phyloP scores from a whole-genome alignment of 176 grass and related monocot species.

The Triticum timopheevii region DNA sequence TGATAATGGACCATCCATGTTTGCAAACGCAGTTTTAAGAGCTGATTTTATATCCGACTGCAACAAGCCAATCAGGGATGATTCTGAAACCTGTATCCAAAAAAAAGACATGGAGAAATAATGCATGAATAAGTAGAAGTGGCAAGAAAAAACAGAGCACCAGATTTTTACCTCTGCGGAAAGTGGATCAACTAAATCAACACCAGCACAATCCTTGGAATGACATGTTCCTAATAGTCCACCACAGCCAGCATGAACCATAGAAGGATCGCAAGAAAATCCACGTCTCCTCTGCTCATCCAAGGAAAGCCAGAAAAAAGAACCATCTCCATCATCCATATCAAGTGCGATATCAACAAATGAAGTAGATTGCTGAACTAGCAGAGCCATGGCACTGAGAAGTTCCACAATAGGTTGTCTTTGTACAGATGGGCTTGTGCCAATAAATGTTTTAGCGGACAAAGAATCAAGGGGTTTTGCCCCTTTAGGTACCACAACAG shows the following conservation, averaged over 20 bases:
- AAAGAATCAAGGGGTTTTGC: slow-evolving; percentile 59
- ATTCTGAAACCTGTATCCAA: slow-evolving; percentile 70
- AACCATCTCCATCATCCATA: slow-evolving; percentile 79
- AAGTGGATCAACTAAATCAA: slow-evolving; percentile 96
- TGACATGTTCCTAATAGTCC: slow-evolving; percentile 84
- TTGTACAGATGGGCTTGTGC: slow-evolving; percentile 45
- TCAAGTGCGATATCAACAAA: slow-evolving; percentile 95
- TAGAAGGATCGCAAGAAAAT: slow-evolving; percentile 84
- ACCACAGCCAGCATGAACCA: slow-evolving; percentile 96
- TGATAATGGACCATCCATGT: slow-evolving; percentile 86
- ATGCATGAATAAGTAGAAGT: slow-evolving; percentile 16
- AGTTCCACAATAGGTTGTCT: slow-evolving; percentile 86
- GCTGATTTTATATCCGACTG: slow-evolving; percentile 89
- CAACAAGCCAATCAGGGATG: slow-evolving; percentile 81
- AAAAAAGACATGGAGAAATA: slow-evolving; percentile 32
- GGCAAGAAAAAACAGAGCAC: slow-evolving; percentile 11
- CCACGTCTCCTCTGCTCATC: slow-evolving; percentile 85
- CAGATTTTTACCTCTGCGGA: slow-evolving; percentile 73
- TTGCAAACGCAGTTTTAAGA: slow-evolving; percentile 87
- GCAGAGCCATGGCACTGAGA: slow-evolving; percentile 75
- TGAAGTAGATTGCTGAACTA: slow-evolving; percentile 92
- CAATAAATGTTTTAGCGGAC: slow-evolving; percentile 45
- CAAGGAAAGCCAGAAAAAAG: slow-evolving; percentile 80
- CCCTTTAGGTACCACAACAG: slow-evolving; percentile 68
- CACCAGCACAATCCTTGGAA: slow-evolving; percentile 89